Conservation (phyloP, 106 monocot genomes). For the Acorus calamus region DNA sequence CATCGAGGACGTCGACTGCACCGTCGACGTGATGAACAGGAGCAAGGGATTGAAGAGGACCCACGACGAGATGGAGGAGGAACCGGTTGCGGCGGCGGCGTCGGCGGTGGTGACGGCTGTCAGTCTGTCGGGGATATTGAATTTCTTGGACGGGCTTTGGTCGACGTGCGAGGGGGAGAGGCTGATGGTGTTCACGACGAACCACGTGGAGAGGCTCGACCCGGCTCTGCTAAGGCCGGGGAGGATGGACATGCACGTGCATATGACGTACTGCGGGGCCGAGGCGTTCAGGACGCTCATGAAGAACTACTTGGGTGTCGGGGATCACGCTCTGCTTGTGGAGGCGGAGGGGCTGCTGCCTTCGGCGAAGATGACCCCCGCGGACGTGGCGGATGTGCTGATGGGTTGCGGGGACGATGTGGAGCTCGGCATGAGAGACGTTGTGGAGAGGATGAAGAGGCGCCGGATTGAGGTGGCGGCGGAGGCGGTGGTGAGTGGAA, state of each 20-base stretch:
- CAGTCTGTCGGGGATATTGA: constrained; percentile 28
- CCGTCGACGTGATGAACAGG: constrained; percentile 15
- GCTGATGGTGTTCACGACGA: constrained; percentile 41
- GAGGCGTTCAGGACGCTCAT: constrained; percentile 19
- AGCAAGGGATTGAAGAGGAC: constrained; percentile 9
- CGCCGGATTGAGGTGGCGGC: too few species aligned
- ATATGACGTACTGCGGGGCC: constrained; percentile 27
- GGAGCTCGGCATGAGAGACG: too few species aligned
- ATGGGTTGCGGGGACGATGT: constrained; percentile 24
- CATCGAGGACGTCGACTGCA: constrained; percentile 43
- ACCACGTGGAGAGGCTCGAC: constrained; percentile 37
- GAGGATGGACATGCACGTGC: constrained; percentile 40
- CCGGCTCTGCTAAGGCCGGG: constrained; percentile 24
- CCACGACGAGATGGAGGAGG: not conserved
- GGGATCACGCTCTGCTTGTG: constrained; percentile 19
- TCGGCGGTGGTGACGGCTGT: not conserved
- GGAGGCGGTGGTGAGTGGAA: too few species aligned
- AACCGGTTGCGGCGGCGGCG: not conserved
- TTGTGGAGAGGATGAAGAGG: too few species aligned
- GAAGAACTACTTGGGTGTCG: constrained; percentile 27
- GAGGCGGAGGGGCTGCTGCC: constrained; percentile 25
- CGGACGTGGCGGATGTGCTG: constrained; percentile 33
- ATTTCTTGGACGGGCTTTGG: constrained; percentile 37
- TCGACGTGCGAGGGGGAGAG: constrained; percentile 38
- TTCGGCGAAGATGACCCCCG: constrained; percentile 32